Conservation (phyloP, 1,139 yeast genomes). For the Yueomyces sp. region DNA sequence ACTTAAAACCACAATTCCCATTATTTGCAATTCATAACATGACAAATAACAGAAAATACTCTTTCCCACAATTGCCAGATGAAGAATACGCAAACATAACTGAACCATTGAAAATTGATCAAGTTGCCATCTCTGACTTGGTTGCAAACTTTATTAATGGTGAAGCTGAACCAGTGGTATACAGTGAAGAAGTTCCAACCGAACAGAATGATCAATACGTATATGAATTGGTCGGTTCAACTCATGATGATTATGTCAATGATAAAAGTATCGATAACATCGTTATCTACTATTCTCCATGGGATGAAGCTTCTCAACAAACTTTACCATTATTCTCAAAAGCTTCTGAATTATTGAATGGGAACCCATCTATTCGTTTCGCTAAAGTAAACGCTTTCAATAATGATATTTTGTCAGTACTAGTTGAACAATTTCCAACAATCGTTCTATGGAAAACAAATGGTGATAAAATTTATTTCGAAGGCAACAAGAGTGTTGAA, state of each 20-base stretch:
- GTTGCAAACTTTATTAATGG: constrained; percentile 55
- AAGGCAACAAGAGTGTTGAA: constrained; percentile 65
- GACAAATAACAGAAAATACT: constrained; percentile 58
- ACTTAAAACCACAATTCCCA: constrained; percentile 78
- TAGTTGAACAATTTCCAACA: constrained; percentile 87
- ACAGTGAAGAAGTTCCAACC: constrained; percentile 82
- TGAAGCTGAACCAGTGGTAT: constrained; percentile 56
- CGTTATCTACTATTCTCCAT: constrained; percentile 91
- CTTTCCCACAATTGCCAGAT: constrained; percentile 37
- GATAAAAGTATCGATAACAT: constrained; percentile 71
- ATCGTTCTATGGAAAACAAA: constrained; percentile 82
- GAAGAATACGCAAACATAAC: constrained; percentile 20
- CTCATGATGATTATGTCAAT: constrained; percentile 56
- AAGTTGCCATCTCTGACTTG: constrained; percentile 40
- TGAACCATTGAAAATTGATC: constrained; percentile 23
- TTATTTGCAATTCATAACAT: constrained; percentile 79
- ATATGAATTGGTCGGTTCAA: constrained; percentile 69
- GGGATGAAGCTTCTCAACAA: constrained; percentile 98
- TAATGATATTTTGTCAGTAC: constrained; percentile 69
- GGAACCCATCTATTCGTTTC: constrained; percentile 35
- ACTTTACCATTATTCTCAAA: constrained; percentile 85
- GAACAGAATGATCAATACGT: constrained; percentile 56
- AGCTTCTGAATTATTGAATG: constrained; percentile 55
- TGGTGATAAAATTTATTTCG: constrained; percentile 46
- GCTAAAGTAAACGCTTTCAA: constrained; percentile 83